A percentile compares a stretch with the other conserved stretches of the same genome.
These are phyloP conservation scores for Bjerkandera adusta DNA, from an alignment of 1,284 basidiomycete species.

Conservation along the genomic window DNA sequence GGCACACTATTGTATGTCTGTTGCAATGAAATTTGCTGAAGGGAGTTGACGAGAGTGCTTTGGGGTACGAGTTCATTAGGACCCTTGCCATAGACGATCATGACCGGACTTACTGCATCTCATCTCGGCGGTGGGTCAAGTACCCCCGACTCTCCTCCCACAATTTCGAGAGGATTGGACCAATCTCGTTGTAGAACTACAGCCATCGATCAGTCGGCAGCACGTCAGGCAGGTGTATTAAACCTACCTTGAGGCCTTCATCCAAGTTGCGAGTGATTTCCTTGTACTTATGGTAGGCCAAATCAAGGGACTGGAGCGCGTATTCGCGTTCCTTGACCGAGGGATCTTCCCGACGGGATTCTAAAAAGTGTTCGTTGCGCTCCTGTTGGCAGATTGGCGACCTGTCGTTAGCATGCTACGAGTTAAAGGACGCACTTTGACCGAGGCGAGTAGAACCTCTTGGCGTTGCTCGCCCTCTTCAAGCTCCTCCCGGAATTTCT, in stretches of 20 bases:
- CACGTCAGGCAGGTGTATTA: conserved; percentile 1
- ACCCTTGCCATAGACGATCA: background rate
- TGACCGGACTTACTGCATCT: conserved; percentile 39
- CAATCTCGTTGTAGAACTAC: conserved; percentile 87
- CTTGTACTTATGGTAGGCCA: conserved; percentile 86
- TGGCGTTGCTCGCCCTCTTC: conserved; percentile 62
- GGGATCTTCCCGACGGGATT: conserved; percentile 78
- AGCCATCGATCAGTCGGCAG: background rate
- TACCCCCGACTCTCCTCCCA: conserved; percentile 76
- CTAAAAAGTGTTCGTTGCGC: conserved; percentile 75
- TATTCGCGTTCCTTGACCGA: conserved; percentile 81
- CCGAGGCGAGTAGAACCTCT: conserved; percentile 58
- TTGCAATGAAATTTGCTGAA: conserved; percentile 1
- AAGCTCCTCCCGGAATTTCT: conserved; percentile 68
- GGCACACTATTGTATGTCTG: background rate
- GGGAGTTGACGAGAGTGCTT: background rate
- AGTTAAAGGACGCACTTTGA: conserved; percentile 52
- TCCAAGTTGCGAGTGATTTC: conserved; percentile 85
- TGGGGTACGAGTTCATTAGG: background rate
- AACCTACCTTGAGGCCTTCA: conserved; percentile 79
- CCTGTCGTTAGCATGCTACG: background rate
- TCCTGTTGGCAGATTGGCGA: conserved; percentile 52
- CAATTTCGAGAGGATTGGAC: conserved; percentile 68
- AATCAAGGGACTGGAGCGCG: conserved; percentile 84
- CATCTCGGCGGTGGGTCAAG: conserved; percentile 67